These are phyloP conservation scores for Staphylotrichum tortipilum DNA, from an alignment of 495 filamentous ascomycete species.

Conservation along the genomic window DNA sequence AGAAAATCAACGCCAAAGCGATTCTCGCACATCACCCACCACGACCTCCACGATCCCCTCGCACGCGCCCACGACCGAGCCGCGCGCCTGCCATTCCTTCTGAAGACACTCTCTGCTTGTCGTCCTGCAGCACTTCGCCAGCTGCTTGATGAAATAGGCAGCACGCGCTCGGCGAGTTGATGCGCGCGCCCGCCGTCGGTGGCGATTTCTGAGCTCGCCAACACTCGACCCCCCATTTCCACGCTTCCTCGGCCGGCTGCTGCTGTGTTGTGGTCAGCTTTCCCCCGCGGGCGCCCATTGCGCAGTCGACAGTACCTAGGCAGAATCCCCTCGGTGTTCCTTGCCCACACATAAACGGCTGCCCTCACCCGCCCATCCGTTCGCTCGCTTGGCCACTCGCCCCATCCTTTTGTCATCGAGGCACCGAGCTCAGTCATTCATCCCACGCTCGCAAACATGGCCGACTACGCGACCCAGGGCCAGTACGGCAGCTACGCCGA, in stretches of 20 bases:
- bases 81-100: conserved; percentile 7
- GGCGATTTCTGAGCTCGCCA: conserved; percentile 22
- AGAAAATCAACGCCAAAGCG: conserved; percentile 15
- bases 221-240: not conserved
- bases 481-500: conserved; percentile 21
- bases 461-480: conserved; percentile 18
- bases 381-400: too few relatives aligned
- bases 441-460: conserved; percentile 21
- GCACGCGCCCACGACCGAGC: not conserved
- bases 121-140: not conserved
- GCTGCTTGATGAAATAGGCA: conserved; percentile 13
- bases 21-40: conserved; percentile 4
- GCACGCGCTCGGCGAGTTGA: conserved; percentile 19
- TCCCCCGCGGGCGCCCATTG: not conserved
- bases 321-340: too few relatives aligned
- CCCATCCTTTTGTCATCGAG: not conserved
- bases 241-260: not conserved
- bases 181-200: conserved; percentile 19
- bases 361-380: too few relatives aligned
- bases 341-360: too few relatives aligned
- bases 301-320: not conserved
- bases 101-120: not conserved
- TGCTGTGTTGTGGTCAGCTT: not conserved
- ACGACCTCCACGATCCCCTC: conserved; percentile 5
- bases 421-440: too few relatives aligned